These are phyloP conservation scores for Phytophthora meadii DNA, from an alignment of 352 stramenopile genomes.

Conservation along the genomic window DNA sequence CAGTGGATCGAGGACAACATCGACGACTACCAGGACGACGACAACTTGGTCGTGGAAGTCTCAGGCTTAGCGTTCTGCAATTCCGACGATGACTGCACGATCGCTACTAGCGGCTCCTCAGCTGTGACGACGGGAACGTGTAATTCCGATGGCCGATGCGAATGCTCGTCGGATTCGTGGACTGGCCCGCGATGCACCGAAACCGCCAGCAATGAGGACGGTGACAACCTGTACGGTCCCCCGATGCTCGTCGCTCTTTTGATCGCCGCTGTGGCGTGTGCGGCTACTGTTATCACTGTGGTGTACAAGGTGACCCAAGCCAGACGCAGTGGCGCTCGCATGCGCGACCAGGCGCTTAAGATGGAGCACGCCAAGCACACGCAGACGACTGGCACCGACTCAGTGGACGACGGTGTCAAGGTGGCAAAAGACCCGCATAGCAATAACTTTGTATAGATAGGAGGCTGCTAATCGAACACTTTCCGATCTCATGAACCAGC, in stretches of 20 bases:
- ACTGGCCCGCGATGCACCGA: constrained; percentile 57
- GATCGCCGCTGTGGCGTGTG: constrained; percentile 21
- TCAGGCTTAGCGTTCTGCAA: constrained; percentile 55
- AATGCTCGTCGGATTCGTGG: constrained; percentile 45
- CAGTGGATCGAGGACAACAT: constrained; percentile 71
- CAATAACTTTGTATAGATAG: constrained; percentile 53
- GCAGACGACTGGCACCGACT: constrained; percentile 24
- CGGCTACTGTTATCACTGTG: constrained; percentile 19
- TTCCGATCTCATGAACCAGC: constrained; percentile 11
- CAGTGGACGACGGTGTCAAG: constrained; percentile 29
- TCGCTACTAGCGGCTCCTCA: constrained; percentile 27
- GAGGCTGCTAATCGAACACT: constrained; percentile 24
- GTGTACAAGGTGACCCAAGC: constrained; percentile 37
- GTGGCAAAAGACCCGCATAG: constrained; percentile 35
- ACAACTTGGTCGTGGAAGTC: constrained; percentile 55
- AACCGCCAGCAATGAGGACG: constrained; percentile 24
- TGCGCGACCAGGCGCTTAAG: constrained; percentile 28
- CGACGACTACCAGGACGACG: constrained; percentile 52
- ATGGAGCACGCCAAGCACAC: constrained; percentile 35
- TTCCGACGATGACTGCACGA: constrained; percentile 58
- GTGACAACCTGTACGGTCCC: constrained; percentile 35
- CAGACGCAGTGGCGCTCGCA: constrained; percentile 20
- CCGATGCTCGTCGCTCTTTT: constrained; percentile 30
- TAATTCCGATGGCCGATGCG: constrained; percentile 37
- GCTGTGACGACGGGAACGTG: constrained; percentile 42